Evolutionary conservation across 306 rosid genomes (phyloP).

Genomic region (Casuarina glauca): DNA sequence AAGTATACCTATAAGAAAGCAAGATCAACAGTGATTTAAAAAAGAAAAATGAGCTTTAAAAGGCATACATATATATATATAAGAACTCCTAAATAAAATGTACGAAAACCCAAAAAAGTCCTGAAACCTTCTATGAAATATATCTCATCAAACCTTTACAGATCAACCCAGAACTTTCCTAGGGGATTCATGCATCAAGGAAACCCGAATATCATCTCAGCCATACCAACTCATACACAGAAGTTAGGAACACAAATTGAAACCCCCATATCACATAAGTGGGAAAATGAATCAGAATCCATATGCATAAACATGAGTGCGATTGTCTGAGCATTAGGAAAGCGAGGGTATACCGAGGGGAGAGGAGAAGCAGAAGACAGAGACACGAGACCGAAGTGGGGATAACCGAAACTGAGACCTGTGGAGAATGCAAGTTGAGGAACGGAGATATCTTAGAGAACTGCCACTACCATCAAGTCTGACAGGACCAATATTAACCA

Average conservation of each 20-base stretch:
- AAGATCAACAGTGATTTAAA: neutral
- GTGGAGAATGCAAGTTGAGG: neutral
- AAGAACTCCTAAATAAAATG: neutral
- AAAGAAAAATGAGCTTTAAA: neutral
- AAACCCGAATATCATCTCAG: neutral
- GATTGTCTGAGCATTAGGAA: neutral
- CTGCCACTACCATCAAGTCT: neutral
- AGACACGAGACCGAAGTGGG: slow-evolving; percentile 17
- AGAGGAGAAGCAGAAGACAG: slow-evolving; percentile 24
- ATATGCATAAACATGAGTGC: neutral
- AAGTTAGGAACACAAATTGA: neutral
- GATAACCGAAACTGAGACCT: slow-evolving; percentile 4
- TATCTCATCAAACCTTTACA: neutral
- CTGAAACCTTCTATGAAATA: neutral
- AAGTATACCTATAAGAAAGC: neutral
- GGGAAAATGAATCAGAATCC: neutral
- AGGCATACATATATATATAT: too few relatives aligned
- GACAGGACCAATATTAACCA: neutral
- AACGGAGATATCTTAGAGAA: neutral
- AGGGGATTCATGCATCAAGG: slow-evolving; percentile 6
- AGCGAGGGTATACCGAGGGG: slow-evolving; percentile 33
- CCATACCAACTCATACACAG: neutral
- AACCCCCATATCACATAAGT: neutral
- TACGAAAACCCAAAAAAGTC: neutral
- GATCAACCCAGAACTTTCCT: slow-evolving; percentile 8